phyloP scores from a whole-genome alignment of 2,329 filamentous ascomycete genomes.

The Colletotrichum viniferum region DNA sequence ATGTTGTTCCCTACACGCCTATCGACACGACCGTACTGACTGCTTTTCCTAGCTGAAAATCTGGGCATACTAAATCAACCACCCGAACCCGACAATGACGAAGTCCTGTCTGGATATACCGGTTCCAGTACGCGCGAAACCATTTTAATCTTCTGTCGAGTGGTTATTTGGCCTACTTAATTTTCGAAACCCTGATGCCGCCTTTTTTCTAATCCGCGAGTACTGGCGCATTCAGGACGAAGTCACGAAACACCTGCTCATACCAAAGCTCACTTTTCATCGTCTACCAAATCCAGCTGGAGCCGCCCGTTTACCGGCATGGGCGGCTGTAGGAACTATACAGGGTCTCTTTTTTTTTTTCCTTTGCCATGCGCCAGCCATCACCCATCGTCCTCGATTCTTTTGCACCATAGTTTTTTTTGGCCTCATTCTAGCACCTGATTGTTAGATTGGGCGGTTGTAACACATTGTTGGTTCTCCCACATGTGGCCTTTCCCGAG shows the following conservation, averaged over 20 bases:
- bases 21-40: conserved; percentile 40
- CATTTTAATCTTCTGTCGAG: conserved; percentile 23
- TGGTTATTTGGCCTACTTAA: conserved; percentile 23
- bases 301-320: conserved; percentile 11
- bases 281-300: conserved; percentile 16
- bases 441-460: conserved; percentile 21
- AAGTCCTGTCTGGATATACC: conserved; percentile 23
- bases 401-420: conserved; percentile 18
- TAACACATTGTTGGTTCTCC: conserved; percentile 21
- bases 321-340: conserved; percentile 17
- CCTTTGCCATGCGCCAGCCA: conserved; percentile 10
- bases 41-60: conserved; percentile 73
- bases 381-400: conserved; percentile 8
- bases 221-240: conserved; percentile 23
- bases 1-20: conserved; percentile 58
- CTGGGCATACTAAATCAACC: conserved; percentile 73
- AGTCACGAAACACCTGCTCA: conserved; percentile 24
- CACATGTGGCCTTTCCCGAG: conserved; percentile 21
- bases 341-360: conserved; percentile 12
- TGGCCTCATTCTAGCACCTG: conserved; percentile 7
- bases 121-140: conserved; percentile 23
- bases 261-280: conserved; percentile 22
- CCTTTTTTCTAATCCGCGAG: conserved; percentile 23
- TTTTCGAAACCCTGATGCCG: conserved; percentile 21
- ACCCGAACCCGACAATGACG: conserved; percentile 4